Conservation (phyloP, 441 rosid genomes). For the Macaranga tanarius region DNA sequence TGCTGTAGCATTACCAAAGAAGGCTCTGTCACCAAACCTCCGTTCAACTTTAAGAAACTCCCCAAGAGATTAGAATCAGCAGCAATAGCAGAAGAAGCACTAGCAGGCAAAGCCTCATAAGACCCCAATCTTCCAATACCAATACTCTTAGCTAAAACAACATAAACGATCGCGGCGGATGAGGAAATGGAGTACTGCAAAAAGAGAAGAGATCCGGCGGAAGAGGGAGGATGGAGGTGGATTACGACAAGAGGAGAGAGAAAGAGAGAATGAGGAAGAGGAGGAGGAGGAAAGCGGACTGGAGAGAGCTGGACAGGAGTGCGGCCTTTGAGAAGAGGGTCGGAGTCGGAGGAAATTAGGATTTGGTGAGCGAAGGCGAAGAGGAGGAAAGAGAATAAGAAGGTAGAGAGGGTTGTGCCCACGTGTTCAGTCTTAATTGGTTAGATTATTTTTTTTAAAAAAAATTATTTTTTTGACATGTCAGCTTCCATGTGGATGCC, state of each 20-base stretch:
- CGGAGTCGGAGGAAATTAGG: slow-evolving; percentile 62
- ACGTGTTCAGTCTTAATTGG: no score
- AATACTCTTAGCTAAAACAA: slow-evolving; percentile 47
- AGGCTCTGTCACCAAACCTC: slow-evolving; percentile 65
- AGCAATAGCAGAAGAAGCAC: slow-evolving; percentile 14
- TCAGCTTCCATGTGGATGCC: no score
- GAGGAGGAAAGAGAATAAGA: slow-evolving; percentile 57
- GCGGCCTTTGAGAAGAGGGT: slow-evolving; percentile 80
- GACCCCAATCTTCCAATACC: slow-evolving; percentile 62
- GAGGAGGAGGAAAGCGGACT: slow-evolving; percentile 69
- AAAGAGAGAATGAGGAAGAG: slow-evolving; percentile 71
- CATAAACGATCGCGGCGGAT: slow-evolving; percentile 57
- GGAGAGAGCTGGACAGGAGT: slow-evolving; percentile 89
- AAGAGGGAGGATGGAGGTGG: slow-evolving; percentile 59
- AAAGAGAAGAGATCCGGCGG: slow-evolving; percentile 77
- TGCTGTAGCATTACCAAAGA: slow-evolving; percentile 44
- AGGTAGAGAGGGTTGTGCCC: slow-evolving; percentile 60
- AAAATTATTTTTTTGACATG: no score
- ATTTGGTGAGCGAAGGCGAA: slow-evolving; percentile 67
- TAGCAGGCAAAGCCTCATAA: slow-evolving; percentile 81
- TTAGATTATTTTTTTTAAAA: no score
- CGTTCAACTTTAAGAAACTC: slow-evolving; percentile 85
- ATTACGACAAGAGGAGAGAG: slow-evolving; percentile 57
- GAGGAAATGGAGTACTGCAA: slow-evolving; percentile 69
- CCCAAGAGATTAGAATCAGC: slow-evolving; percentile 62